Conservation (phyloP, 2,329 filamentous ascomycete species). For the Pezicula radicicola region DNA sequence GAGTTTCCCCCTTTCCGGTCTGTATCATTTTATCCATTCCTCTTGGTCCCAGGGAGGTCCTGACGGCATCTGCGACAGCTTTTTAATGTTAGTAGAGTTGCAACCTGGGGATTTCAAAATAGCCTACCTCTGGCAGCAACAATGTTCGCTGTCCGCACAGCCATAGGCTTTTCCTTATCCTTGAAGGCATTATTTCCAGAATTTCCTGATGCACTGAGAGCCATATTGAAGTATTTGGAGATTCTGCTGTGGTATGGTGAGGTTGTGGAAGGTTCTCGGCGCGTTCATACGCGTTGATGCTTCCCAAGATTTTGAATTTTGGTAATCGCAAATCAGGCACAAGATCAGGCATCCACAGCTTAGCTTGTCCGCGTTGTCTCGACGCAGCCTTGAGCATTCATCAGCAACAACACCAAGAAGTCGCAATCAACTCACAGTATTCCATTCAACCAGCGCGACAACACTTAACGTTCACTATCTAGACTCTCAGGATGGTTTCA, state of each 20-base stretch:
- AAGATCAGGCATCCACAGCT: no score
- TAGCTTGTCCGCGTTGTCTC: no score
- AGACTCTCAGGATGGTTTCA: constrained; percentile 43
- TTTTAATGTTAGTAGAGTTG: constrained; percentile 22
- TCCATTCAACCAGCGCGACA: constrained; percentile 8
- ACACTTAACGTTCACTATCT: constrained; percentile 25
- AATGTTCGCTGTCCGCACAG: constrained; percentile 94
- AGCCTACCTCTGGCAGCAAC: constrained; percentile 85
- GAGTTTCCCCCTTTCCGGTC: constrained; percentile 70
- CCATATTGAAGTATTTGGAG: constrained; percentile 39
- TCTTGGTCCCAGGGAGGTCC: constrained; percentile 91
- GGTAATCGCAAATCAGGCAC: not conserved
- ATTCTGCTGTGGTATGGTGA: constrained; percentile 5
- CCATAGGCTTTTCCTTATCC: constrained; percentile 97
- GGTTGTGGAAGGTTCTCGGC: constrained; percentile 13
- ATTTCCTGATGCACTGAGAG: constrained; percentile 33
- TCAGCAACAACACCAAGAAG: not conserved
- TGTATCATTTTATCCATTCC: constrained; percentile 72
- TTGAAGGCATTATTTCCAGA: constrained; percentile 66
- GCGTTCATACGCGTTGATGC: constrained; percentile 13
- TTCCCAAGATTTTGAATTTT: constrained; percentile 12
- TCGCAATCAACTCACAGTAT: no score
- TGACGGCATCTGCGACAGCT: constrained; percentile 97
- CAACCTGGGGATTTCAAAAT: constrained; percentile 1
- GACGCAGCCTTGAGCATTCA: no score